These are phyloP conservation scores for Magnaporthales sp. DNA, from an alignment of 2,329 filamentous ascomycete genomes.

Conservation along the genomic window DNA sequence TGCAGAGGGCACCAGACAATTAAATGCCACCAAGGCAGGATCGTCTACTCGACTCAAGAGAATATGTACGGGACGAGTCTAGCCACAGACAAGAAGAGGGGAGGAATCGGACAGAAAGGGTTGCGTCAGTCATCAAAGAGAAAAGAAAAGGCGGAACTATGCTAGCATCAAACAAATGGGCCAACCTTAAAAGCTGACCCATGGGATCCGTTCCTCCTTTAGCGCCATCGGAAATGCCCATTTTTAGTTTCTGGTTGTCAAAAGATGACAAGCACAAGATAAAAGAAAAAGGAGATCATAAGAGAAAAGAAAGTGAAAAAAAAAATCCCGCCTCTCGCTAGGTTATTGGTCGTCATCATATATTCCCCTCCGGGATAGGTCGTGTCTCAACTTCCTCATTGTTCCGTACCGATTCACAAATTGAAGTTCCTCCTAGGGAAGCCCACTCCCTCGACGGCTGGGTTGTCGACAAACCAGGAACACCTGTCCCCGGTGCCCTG, in stretches of 20 bases:
- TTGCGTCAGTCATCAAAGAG: neutral
- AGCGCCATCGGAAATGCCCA: neutral
- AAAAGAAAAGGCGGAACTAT: neutral
- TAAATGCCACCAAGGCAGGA: neutral
- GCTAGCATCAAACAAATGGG: neutral
- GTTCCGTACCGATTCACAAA: slow-evolving; percentile 24
- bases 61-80: neutral
- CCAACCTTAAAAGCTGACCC: neutral
- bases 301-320: neutral
- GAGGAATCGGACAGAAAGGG: neutral
- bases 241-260: neutral
- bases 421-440: slow-evolving; percentile 66
- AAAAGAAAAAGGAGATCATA: neutral
- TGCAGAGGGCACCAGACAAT: neutral
- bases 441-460: slow-evolving; percentile 75
- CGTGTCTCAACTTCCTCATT: neutral
- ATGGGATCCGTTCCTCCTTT: neutral
- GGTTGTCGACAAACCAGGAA: slow-evolving; percentile 89
- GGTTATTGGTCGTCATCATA: neutral
- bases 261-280: neutral
- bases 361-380: neutral
- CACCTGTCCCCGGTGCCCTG: slow-evolving; percentile 74
- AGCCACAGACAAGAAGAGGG: neutral
- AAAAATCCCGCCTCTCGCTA: neutral
- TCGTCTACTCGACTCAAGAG: neutral